Evolutionary conservation across 164 flowering plant species (phyloP).

Genomic region (Annona cherimola): DNA sequence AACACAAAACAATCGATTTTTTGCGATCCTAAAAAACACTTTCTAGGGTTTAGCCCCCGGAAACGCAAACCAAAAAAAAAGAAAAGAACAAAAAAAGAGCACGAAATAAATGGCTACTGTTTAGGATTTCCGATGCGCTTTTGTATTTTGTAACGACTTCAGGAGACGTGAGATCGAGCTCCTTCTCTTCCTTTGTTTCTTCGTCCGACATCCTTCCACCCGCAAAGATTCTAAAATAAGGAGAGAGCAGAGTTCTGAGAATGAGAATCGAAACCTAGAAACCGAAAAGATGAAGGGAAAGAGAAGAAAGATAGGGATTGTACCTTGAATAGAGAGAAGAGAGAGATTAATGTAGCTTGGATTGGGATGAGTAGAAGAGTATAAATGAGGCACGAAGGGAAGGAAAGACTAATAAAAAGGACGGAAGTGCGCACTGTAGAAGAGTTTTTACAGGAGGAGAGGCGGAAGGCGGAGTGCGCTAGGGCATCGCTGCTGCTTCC

Average conservation of each 20-base stretch:
- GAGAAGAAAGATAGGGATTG: background rate
- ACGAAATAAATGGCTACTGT: slow-evolving; percentile 35
- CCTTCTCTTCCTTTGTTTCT: slow-evolving; percentile 69
- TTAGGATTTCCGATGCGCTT: slow-evolving; percentile 80
- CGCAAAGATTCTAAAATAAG: background rate
- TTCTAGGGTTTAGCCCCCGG: background rate
- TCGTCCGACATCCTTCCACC: slow-evolving; percentile 67
- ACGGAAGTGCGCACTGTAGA: too few relatives aligned
- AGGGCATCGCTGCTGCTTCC: too few relatives aligned
- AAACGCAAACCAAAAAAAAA: background rate
- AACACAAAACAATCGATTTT: background rate
- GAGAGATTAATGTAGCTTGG: background rate
- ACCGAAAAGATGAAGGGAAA: background rate
- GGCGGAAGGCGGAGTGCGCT: too few relatives aligned
- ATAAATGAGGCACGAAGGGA: too few relatives aligned
- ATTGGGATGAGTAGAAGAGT: too few relatives aligned
- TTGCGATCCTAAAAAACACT: background rate
- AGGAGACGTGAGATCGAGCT: slow-evolving; percentile 84
- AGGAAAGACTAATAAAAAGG: too few relatives aligned
- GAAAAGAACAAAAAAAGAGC: background rate
- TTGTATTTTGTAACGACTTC: slow-evolving; percentile 95
- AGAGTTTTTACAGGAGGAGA: too few relatives aligned
- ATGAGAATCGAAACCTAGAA: background rate
- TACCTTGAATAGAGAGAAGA: background rate
- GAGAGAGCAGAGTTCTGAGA: background rate